Evolutionary conservation across 768 basidiomycete species (phyloP), one percentile per base, ranked within the genome.

Genomic region (Psilocybe subaeruginosa): DNA sequence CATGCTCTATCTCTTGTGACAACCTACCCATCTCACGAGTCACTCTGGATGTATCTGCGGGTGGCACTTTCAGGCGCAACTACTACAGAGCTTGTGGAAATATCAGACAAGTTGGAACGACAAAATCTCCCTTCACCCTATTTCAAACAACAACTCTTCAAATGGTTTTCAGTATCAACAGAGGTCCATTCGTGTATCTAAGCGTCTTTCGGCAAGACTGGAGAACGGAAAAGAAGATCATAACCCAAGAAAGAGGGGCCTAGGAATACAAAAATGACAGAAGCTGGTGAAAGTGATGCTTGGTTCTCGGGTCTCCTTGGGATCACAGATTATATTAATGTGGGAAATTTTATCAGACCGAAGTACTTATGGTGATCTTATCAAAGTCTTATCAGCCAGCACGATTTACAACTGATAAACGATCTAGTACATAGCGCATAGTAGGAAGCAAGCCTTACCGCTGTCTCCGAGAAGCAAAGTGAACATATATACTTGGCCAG

Each of bases 31-130:
- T 64, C 75, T 27, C 84, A 88, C 60, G 87, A 90, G 68, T 72
- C 89, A 0, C 76, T 90, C 16, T 90, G 89, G 88, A 73, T 86
- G 63, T 89, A 87, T 72, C 62, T 86, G 48, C 80, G 85, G 17
- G 66, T 69, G 23, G 47, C 68, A 3, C 59, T 74, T 14, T 48
- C 23, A 9, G 29, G 31, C n/a, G 43, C 57, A 6, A 8, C 63
- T 3, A n/a, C 59, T 11, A 51, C 58, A 11, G 41, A 46, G 9
- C 61, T 58, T 11, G 37, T 27, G n/a, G 45, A 43, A 33, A 54
- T 64, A n/a, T 35, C 64, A 3, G 41, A 62, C 31, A 50, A 52
- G 39, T 9, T 64, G 8, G 16, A 56, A 52, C 43, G n/a, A 37
- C 43, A 52, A 19, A 37, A 17, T 33, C n/a, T 27, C 5, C 51